Base-by-base conservation (phyloP, 805 yeast species). In the Zygoascus biomembranicola region DNA sequence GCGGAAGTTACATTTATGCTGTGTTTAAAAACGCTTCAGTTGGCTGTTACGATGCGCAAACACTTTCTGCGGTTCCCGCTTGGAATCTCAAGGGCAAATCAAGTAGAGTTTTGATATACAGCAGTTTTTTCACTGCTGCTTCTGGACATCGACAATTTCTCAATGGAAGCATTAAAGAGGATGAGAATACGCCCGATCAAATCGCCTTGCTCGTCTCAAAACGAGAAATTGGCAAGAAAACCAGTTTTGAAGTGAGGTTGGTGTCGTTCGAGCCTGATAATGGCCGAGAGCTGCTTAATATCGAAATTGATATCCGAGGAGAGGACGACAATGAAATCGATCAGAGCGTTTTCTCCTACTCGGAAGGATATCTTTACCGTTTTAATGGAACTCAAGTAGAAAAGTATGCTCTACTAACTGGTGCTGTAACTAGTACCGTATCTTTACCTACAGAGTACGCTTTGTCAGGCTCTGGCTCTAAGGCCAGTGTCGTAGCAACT, bases 31-130 rank as follows among this genome's bases (percentile, higher is more conserved):
- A 53, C 39, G 54, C 58, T 9, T 18, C 48, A 2, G 51, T 59
- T 13, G 26, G 28, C 11, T 55, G 60, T 37, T 54, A 50, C 47
- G 49, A 43, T n/a, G n/a, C 48, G 11, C 47, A 49, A 9, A 47
- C 32, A 19, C n/a, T 18, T 19, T 4, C 28, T 13, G 49, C 28
- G 3, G 39, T 13, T 5, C 39, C 45, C 20, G n/a, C 44, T 32
- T 55, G 59, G 60, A 23, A 49, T 8, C 23, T 51, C 11, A 55
- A 55, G 37, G 55, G 47, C 43, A 58, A 58, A 41, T 52, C 59
- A 9, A 55, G 51, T 28, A 32, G 61, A 41, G 51, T 54, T 5
- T 48, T 57, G 3, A 35, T 57, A 8, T 52, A 41, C 46, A 26
- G 47, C 14, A 26, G 55, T 9, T 53, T 57, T 32, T n/a, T 59